Evolutionary conservation across 306 rosid genomes (phyloP), one percentile per base, ranked within the genome.

Genomic region (Albizia julibrissin): DNA sequence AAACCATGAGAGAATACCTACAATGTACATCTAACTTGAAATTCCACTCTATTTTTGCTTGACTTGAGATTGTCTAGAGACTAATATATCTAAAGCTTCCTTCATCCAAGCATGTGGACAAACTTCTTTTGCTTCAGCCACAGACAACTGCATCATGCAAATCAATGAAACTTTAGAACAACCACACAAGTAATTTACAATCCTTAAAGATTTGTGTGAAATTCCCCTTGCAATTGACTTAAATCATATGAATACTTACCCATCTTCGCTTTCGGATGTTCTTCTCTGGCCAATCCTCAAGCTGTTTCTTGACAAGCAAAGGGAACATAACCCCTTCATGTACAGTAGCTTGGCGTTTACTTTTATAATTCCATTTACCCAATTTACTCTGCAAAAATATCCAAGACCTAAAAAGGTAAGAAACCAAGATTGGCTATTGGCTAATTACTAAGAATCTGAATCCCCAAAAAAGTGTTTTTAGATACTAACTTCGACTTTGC

Each of bases 51-150:
- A 65, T 33, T 39, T 67, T 19, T 68, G 78, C 77, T 62, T 71
- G n/a, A 42, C 43, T 16, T 84, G 85, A 75, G 29, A 81, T 81
- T 78, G 92, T 79, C 89, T 82, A 22, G n/a, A 68, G 16, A 93
- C 85, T 81, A 95, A 89, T 66, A 10, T 39, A 27, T 93, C 90
- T 75, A 95, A 86, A 79, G 98, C 98, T 65, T 90, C 98, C 74
- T 83, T 93, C 98, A 95, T 95, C 98, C 98, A 95, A 56, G 40
- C n/a, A 64, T 87, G 84, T n/a, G 93, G 95, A 79, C 98, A 95
- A 39, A 83, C 88, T 88, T 93, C 94, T 86, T 88, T 91, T 64
- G 97, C 98, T 69, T 92, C 90, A 50, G 82, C 89, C 77, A 91
- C 92, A 76, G 85, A 84, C 90, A 92, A 78, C 98, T 94, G 72